A percentile compares a stretch with the other conserved stretches of the same genome.
Conservation (phyloP, 2,329 filamentous ascomycete genomes). For the Calonectria pteridis region DNA sequence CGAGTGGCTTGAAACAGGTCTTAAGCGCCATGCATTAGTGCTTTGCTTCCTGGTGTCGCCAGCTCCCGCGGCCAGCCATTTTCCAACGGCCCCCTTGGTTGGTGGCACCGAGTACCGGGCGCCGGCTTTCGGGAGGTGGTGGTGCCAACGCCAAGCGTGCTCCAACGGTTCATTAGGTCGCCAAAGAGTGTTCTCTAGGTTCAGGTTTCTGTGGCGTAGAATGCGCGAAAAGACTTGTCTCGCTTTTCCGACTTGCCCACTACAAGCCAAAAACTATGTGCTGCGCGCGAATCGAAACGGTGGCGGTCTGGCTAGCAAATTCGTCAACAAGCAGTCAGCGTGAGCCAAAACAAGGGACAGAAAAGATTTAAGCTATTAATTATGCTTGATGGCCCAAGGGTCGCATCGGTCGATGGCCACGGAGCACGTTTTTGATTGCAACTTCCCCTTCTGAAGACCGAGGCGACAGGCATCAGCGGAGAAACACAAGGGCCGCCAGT, state of each 20-base stretch:
- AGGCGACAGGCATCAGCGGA: constrained; percentile 15
- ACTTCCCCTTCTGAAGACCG: constrained; percentile 21
- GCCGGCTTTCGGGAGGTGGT: neutral
- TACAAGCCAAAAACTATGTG: neutral
- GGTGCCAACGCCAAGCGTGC: neutral
- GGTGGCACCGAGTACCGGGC: neutral
- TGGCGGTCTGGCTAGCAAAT: neutral
- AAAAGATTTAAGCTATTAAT: neutral
- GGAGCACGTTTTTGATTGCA: neutral
- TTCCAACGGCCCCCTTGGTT: neutral
- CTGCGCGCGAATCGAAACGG: neutral
- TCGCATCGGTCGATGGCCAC: neutral
- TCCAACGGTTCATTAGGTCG: neutral
- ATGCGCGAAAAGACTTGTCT: neutral
- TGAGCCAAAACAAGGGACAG: neutral
- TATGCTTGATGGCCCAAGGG: constrained; percentile 5
- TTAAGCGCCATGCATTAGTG: neutral
- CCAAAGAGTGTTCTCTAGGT: neutral
- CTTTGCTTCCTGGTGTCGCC: neutral
- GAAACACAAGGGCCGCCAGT: constrained; percentile 30
- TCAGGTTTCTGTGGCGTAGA: neutral
- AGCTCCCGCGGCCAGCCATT: neutral
- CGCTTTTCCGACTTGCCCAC: neutral
- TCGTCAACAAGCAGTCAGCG: neutral
- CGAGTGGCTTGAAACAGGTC: neutral